Evolutionary conservation across 208 protist species (phyloP), one percentile per base, ranked within the genome.

Genomic region (Histomonas meleagridis): DNA sequence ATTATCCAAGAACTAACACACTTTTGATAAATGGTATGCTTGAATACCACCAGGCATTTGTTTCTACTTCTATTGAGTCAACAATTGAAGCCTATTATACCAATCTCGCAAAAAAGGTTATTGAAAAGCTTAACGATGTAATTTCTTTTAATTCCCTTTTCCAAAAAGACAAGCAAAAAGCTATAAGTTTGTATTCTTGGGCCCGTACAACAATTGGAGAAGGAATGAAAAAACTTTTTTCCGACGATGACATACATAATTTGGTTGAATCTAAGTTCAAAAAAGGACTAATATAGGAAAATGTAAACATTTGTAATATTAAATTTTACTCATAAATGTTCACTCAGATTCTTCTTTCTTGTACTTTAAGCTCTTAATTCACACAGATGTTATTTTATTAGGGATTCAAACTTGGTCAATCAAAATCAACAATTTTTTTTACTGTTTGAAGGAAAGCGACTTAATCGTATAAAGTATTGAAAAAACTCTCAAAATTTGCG

Each of bases 251-350:
- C 7, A 18, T 79, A 48, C 7, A 3, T 3, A 51, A 79, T 5
- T 51, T 79, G 7, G 28, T 79, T 51, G 14, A 79, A 21, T 28
- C 14, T 14, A 79, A 79, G 28, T 51, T 10, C 40, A 3, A 48
- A 28, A 46, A 79, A 51, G 70, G 70, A n/a, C 40, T 79, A 35
- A 79, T 79, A n/a, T 79, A 79, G n/a, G n/a, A n/a, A n/a, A n/a
- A n/a, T n/a, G n/a, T n/a, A n/a, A n/a, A n/a, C n/a, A n/a, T n/a
- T n/a, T n/a, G n/a, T n/a, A n/a, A n/a, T n/a, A n/a, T n/a, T n/a
- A n/a, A n/a, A n/a, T n/a, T n/a, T n/a, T n/a, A n/a, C n/a, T n/a
- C n/a, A n/a, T n/a, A n/a, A n/a, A n/a, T n/a, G n/a, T n/a, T n/a
- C n/a, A n/a, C n/a, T n/a, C n/a, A n/a, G n/a, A n/a, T n/a, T n/a